Percentiles rank a stretch among this genome's conserved stretches.
Evolutionary conservation across 2,329 filamentous ascomycete genomes (phyloP).

Genomic region (Orbilia brochopaga): DNA sequence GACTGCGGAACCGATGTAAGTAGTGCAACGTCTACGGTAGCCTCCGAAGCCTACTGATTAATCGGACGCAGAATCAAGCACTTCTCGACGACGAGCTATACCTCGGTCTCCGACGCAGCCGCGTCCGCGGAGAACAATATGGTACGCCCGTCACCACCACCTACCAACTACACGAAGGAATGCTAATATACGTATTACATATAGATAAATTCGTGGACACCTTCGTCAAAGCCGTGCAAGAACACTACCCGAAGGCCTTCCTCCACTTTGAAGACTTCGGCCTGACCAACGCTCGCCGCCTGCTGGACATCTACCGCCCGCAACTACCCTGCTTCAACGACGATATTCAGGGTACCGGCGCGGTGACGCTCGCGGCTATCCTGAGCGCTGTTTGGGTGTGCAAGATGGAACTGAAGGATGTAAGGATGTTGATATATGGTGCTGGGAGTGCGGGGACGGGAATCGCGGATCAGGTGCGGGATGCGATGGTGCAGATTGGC

Average conservation of each 20-base stretch:
- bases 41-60: constrained; percentile 1
- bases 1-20: constrained; percentile 79
- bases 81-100: constrained; percentile 79
- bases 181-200: no score
- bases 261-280: constrained; percentile 93
- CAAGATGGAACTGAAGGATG: constrained; percentile 69
- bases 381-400: constrained; percentile 76
- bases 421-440: constrained; percentile 77
- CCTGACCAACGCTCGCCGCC: constrained; percentile 73
- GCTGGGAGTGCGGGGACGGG: constrained; percentile 69
- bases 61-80: constrained; percentile 67
- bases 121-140: constrained; percentile 74
- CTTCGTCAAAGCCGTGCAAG: constrained; percentile 72
- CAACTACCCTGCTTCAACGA: constrained; percentile 87
- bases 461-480: constrained; percentile 82
- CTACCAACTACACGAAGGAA: no score
- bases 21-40: no score
- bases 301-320: constrained; percentile 76
- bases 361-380: constrained; percentile 82
- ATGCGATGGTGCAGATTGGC: constrained; percentile 75
- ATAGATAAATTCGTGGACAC: constrained; percentile 73
- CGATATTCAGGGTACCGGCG: constrained; percentile 87
- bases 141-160: constrained; percentile 37
- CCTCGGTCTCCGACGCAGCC: constrained; percentile 71
- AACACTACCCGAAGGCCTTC: constrained; percentile 77